Evolutionary conservation across 2,329 filamentous ascomycete genomes (phyloP).

Genomic region (Fusarium concolor): DNA sequence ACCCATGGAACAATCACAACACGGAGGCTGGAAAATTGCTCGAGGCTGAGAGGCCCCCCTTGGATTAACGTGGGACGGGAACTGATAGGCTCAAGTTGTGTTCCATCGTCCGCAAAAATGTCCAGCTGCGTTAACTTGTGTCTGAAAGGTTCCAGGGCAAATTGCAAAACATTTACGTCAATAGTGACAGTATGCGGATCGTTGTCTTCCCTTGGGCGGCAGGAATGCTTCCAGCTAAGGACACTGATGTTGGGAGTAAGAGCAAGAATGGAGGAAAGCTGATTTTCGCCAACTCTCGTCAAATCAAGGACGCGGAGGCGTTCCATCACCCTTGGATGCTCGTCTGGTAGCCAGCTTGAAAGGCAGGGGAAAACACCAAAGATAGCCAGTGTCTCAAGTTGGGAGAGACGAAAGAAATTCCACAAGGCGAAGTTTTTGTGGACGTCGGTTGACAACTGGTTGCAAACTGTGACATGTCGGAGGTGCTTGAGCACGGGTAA

Average conservation of each 20-base stretch:
- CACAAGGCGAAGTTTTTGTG: neutral
- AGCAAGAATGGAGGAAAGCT: neutral
- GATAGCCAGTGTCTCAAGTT: neutral
- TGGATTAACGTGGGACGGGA: neutral
- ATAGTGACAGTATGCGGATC: neutral
- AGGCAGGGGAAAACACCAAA: neutral
- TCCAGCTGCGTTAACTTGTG: no score
- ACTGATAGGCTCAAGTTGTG: no score
- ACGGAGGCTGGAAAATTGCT: neutral
- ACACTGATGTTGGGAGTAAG: neutral
- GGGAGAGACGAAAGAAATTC: neutral
- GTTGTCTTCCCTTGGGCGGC: no score
- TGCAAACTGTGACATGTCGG: neutral
- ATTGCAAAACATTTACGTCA: neutral
- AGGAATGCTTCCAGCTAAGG: no score
- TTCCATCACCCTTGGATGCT: neutral
- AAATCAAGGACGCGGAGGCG: neutral
- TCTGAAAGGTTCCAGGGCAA: neutral
- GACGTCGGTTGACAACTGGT: neutral
- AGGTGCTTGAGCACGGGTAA: neutral
- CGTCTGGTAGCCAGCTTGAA: rapidly evolving
- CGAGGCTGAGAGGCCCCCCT: neutral
- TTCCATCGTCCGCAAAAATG: no score
- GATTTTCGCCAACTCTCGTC: neutral
- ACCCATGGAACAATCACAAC: neutral